Evolutionary conservation across 1,139 yeast species (phyloP), one percentile per base, ranked within the genome.

Genomic region (Debaryomyces udenii): DNA sequence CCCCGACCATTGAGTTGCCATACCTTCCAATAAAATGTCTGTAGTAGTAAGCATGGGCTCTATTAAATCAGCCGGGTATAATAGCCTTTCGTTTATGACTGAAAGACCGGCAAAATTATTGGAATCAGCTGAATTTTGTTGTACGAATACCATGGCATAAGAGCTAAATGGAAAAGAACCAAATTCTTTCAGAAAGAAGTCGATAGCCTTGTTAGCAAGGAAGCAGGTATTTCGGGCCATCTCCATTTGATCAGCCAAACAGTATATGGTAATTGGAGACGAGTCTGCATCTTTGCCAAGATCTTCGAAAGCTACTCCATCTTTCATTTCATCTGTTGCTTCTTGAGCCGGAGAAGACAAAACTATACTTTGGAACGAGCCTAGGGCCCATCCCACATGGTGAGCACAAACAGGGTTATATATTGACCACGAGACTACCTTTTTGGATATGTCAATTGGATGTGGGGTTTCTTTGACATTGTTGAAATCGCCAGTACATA

Each of bases 331-430:
- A 5, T 70, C 78, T 2, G 67, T 66, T 5, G 65, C 55, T 37
- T 56, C 53, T 45, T 75, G 50, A 36, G 53, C 37, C 1, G 43
- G 39, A 14, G 70, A 77, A 14, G 80, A 67, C 31, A 81, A 61
- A 13, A 79, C 78, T 30, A 76, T 73, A 46, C 70, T 74, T 28
- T 82, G 82, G 61, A 93, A 94, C 4, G 96, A 84, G 0, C 99
- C 99, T 2, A 89, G 78, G 0, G 96, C 91, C 84, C 96, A 93
- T 0, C 98, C 98, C n/a, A 94, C 75, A 61, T 91, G 97, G 51
- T 91, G 97, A 0, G 99, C 90, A 37, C 96, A 83, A 0, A 90
- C 86, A 0, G 99, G 96, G 42, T 85, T 86, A 56, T 83, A 84
- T 17, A 93, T 74, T 28, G 88, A 87, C 74, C 91, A 91, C 4